Evolutionary conservation across 2,329 filamentous ascomycete genomes (phyloP), one percentile per base, ranked within the genome.

Genomic region (Nemania sp.): DNA sequence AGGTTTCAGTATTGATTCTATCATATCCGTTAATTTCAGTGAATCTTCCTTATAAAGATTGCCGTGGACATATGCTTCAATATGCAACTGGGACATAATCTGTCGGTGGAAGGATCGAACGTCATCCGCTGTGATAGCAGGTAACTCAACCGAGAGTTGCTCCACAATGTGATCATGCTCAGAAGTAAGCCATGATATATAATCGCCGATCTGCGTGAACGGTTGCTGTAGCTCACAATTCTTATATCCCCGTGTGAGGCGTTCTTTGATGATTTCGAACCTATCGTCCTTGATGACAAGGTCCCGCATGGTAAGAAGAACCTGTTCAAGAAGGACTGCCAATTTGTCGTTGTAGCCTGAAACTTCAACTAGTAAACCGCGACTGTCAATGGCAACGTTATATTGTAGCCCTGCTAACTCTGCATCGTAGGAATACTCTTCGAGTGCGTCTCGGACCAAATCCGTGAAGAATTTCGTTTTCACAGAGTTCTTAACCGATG

Each of bases 301-400:
- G 64, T 96, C 89, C 45, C 90, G 85, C 80, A 97, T 89, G 8
- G 88, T 91, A 11, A 85, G 75, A 22, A 96, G 77, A 3, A 97
- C 90, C 69, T 96, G 94, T 68, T 97, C 91, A 41, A 99, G 74
- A 20, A 99, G 80, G 0, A 97, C 91, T 0, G 89, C 79, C 66
- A 99, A 84, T 76, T 99, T 99, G 72, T 99, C 94, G 64, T 97
- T 99, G 75, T 97, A 99, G 0, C 94, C 94, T 23, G 85, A 86
- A 3, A 97, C 82, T 12, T 88, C 85, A 34, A 97, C 76, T 53
- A 89, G 86, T 24, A 97, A 70, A 0, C 92, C 92, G 26, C 85
- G 81, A 3, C 82, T 80, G 65, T 90, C 88, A 22, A 88, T 81
- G 3, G 79, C 78, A n/a, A 97, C 82, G 33, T 82, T 84, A 68